Conservation (phyloP, 208 protist species). For the Acanthamoeba healyi region DNA sequence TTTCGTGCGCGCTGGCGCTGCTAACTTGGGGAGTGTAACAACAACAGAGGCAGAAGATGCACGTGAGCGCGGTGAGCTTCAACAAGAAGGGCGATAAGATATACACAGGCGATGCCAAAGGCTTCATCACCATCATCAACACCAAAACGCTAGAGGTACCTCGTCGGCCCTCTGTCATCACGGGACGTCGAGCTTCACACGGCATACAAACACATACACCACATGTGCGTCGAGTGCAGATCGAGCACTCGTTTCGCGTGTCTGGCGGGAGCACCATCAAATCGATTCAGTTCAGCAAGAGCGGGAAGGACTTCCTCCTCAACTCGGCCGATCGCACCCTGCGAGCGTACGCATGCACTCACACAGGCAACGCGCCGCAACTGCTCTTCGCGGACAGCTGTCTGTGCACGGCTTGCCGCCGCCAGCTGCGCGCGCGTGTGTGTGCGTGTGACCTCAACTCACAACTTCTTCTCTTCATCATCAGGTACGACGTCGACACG, state of each 20-base stretch:
- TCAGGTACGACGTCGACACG: constrained; percentile 43
- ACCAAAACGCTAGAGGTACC: constrained; percentile 33
- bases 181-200: background rate
- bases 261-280: constrained; percentile 72
- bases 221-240: background rate
- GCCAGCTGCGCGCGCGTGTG: background rate
- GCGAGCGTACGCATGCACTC: constrained; percentile 46
- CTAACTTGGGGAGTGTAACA: background rate
- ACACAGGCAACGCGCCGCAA: too few relatives aligned
- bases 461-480: background rate
- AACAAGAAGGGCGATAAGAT: constrained; percentile 74
- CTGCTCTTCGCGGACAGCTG: too few relatives aligned
- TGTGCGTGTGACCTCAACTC: background rate
- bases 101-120: constrained; percentile 71
- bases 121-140: constrained; percentile 67
- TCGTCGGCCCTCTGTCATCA: background rate
- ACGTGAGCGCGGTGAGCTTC: constrained; percentile 43
- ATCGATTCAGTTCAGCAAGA: constrained; percentile 81
- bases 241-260: constrained; percentile 64
- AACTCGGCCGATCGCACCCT: constrained; percentile 80
- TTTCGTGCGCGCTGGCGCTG: background rate
- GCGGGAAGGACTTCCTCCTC: constrained; percentile 79
- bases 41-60: constrained; percentile 35
- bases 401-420: too few relatives aligned
- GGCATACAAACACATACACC: background rate